A percentile compares a stretch with the other conserved stretches of the same genome.
These are phyloP conservation scores for Globisporangium rhizosaccharum DNA, from an alignment of 352 stramenopile species.

Conservation along the genomic window DNA sequence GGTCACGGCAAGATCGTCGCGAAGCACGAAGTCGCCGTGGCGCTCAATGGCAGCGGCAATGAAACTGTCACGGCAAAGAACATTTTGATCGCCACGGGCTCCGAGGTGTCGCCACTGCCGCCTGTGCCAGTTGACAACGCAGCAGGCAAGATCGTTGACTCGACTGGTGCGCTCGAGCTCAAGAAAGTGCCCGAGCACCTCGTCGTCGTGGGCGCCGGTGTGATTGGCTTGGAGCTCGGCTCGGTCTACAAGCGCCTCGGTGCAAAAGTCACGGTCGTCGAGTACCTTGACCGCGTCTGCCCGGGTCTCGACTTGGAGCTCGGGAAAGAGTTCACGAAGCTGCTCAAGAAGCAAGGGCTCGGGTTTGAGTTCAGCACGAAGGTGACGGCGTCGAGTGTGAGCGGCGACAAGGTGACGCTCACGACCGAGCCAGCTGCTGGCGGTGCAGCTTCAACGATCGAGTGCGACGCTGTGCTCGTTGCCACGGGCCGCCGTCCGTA, in stretches of 20 bases:
- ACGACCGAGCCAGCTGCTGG: conserved; percentile 89
- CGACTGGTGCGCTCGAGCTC: conserved; percentile 94
- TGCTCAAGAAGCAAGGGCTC: conserved; percentile 98
- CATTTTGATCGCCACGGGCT: conserved; percentile 92
- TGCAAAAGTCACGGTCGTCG: conserved; percentile 95
- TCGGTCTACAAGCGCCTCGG: conserved; percentile 97
- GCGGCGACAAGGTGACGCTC: conserved; percentile 91
- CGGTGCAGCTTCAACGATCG: conserved; percentile 47
- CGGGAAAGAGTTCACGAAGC: conserved; percentile 95
- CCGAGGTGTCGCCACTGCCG: conserved; percentile 90
- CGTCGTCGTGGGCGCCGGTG: conserved; percentile 95
- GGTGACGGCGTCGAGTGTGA: conserved; percentile 92
- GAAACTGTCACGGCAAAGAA: conserved; percentile 96
- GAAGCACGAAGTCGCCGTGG: conserved; percentile 90
- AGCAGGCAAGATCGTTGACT: conserved; percentile 97
- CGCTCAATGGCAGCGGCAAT: conserved; percentile 87
- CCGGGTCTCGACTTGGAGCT: conserved; percentile 92
- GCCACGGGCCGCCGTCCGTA: conserved; percentile 93
- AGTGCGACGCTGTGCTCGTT: conserved; percentile 79
- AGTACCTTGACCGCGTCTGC: conserved; percentile 96
- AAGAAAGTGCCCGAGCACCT: conserved; percentile 92
- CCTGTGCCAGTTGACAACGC: conserved; percentile 97
- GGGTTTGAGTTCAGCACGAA: conserved; percentile 98
- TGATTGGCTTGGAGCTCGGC: conserved; percentile 98
- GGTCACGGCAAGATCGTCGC: conserved; percentile 92